Evolutionary conservation across 2,329 filamentous ascomycete species (phyloP).

Genomic region (Aspergillus persii): DNA sequence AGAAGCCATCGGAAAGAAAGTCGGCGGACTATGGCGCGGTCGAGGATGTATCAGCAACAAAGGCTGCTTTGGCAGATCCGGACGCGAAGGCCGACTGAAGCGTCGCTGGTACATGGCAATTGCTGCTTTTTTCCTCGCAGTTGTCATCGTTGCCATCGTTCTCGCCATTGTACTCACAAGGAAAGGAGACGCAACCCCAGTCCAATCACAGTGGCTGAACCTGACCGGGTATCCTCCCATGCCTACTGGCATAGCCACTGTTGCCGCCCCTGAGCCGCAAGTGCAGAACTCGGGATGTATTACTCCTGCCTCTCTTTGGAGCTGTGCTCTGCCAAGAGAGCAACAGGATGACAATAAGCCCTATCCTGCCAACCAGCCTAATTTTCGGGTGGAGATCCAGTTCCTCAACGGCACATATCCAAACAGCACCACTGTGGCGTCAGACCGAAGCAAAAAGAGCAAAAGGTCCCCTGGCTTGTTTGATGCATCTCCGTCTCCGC

Average conservation of each 20-base stretch:
- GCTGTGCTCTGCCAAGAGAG: constrained; percentile 78
- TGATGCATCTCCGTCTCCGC: constrained; percentile 47
- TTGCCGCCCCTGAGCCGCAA: constrained; percentile 69
- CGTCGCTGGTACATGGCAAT: constrained; percentile 60
- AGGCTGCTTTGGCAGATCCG: constrained; percentile 64
- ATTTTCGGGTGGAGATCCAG: constrained; percentile 73
- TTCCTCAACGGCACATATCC: constrained; percentile 55
- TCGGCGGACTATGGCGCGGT: constrained; percentile 64
- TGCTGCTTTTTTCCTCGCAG: constrained; percentile 49
- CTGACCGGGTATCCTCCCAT: constrained; percentile 83
- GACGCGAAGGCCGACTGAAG: constrained; percentile 62
- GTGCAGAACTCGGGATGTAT: constrained; percentile 68
- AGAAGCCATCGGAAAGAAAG: constrained; percentile 57
- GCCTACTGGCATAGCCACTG: constrained; percentile 76
- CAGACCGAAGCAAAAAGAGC: constrained; percentile 31
- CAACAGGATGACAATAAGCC: constrained; percentile 63
- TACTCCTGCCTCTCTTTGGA: constrained; percentile 73
- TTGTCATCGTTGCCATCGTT: constrained; percentile 58
- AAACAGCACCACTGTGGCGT: constrained; percentile 61
- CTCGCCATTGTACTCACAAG: constrained; percentile 57
- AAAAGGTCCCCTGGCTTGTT: constrained; percentile 34
- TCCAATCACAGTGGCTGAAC: constrained; percentile 70
- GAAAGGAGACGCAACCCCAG: constrained; percentile 41
- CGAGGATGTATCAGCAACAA: constrained; percentile 60
- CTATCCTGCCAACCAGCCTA: constrained; percentile 67